Evolutionary conservation across 1,139 yeast genomes (phyloP).

Genomic region (Kodamaea sp.): DNA sequence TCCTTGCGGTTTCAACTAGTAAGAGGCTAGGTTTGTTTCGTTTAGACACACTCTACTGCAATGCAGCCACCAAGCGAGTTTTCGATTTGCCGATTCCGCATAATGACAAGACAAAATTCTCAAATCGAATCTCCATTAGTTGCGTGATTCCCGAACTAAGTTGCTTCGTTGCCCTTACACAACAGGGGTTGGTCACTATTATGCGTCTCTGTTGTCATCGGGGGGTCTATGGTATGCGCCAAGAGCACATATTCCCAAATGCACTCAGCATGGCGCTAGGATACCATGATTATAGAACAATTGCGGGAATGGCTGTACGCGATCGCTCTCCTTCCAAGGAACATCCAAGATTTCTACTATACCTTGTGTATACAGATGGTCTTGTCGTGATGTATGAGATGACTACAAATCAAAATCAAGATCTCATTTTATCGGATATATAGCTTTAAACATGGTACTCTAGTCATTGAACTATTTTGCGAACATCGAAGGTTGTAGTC

Average conservation of each 20-base stretch:
- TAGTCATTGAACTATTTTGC: no score
- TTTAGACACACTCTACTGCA: slow-evolving; percentile 51
- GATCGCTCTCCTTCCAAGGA: slow-evolving; percentile 19
- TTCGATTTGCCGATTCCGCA: slow-evolving; percentile 39
- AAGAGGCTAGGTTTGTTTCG: slow-evolving; percentile 49
- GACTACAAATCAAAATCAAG: slow-evolving; percentile 1
- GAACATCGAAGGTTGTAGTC: no score
- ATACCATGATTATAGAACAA: slow-evolving; percentile 31
- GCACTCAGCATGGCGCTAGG: slow-evolving; percentile 30
- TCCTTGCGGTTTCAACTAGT: slow-evolving; percentile 48
- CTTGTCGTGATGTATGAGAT: slow-evolving; percentile 28
- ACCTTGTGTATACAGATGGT: slow-evolving; percentile 37
- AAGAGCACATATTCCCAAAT: slow-evolving; percentile 57
- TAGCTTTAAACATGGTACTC: no score
- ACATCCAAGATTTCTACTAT: slow-evolving; percentile 26
- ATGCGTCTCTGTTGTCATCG: slow-evolving; percentile 57
- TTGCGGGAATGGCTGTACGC: slow-evolving; percentile 33
- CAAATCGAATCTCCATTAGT: slow-evolving; percentile 56
- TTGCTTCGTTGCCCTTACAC: slow-evolving; percentile 56
- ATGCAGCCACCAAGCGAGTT: slow-evolving; percentile 47
- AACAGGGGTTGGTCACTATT: slow-evolving; percentile 58
- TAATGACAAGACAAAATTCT: slow-evolving; percentile 39
- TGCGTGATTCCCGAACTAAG: slow-evolving; percentile 54
- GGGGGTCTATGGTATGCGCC: slow-evolving; percentile 61
- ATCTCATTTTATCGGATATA: slow-evolving; percentile 2